Conservation (phyloP, 192 early-diverging fungal genomes). For the Coemansia sp. region DNA sequence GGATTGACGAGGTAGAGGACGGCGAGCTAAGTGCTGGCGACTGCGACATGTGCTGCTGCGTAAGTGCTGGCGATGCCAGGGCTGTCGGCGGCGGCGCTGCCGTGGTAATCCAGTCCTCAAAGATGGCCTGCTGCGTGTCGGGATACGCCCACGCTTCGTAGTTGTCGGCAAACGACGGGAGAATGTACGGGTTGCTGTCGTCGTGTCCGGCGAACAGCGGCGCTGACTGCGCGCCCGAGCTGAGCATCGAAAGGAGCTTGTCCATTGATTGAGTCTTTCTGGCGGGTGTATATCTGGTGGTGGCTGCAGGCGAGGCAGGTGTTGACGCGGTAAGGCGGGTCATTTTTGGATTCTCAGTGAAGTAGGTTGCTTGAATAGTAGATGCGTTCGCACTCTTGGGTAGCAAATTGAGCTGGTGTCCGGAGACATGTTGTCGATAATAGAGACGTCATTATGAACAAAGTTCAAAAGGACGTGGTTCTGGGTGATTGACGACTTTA, state of each 20-base stretch:
- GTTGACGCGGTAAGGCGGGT: constrained; percentile 26
- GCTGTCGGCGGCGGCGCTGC: constrained; percentile 43
- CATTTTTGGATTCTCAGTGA: constrained; percentile 41
- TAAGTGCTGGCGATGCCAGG: constrained; percentile 34
- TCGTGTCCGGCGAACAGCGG: constrained; percentile 34
- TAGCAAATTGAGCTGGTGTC: constrained; percentile 36
- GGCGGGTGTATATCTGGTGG: constrained; percentile 2
- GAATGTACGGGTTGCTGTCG: constrained; percentile 34
- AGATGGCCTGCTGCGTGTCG: constrained; percentile 49
- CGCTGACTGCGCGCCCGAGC: constrained; percentile 23
- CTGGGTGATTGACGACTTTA: constrained; percentile 19
- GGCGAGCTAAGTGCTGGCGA: constrained; percentile 35
- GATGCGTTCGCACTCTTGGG: constrained; percentile 47
- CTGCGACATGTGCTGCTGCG: constrained; percentile 12
- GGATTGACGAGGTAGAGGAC: constrained; percentile 23
- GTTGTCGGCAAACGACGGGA: constrained; percentile 46
- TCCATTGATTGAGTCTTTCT: constrained; percentile 42
- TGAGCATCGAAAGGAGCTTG: constrained; percentile 39
- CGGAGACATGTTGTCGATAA: constrained; percentile 45
- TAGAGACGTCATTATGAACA: constrained; percentile 54
- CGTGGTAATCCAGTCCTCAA: constrained; percentile 48
- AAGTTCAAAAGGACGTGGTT: constrained; percentile 30
- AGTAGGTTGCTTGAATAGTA: constrained; percentile 50
- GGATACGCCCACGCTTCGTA: constrained; percentile 48
- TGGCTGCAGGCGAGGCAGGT: constrained; percentile 34